Base-by-base conservation (phyloP, 192 early-diverging fungal species). In the Umbelopsis ramanniana region DNA sequence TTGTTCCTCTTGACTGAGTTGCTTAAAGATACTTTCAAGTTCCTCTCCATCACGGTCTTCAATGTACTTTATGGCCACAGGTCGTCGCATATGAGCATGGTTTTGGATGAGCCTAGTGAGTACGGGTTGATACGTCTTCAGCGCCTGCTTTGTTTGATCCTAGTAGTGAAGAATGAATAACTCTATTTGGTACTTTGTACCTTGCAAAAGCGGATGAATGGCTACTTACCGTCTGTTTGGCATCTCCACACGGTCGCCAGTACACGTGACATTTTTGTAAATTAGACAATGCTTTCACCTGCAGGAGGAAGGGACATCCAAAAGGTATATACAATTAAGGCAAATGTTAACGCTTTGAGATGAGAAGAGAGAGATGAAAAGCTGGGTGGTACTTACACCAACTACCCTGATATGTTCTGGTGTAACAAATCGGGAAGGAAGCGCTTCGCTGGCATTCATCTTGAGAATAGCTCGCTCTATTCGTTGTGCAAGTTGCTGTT, bases 51-150 rank as follows among this genome's bases (percentile, higher is more conserved):
- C 48, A 7, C 63, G 71, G 55, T 74, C 77, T 33, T 70, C 54
- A 55, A 74, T 54, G 43, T 74, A 79, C 33, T 79, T 79, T 21
- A 79, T 71, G 17, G 72, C 70, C 14, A 79, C 35, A 14, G 77
- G 77, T 40, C 46, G 40, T 29, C 70, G 54, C 21, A 79, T 50
- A 17, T 72, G 77, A n/a, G 73, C 77, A 71, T 79, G 72, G 15
- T 47, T 26, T 55, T 66, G 46, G 23, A 74, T 63, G 52, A 79
- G 60, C n/a, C 26, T 68, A 2, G 43, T 52, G 12, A 79, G 47
- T 35, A 74, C n/a, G 12, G 29, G 46, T 8, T 53, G 45, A 52
- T 79, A 67, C 4, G 60, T 33, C 19, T 50, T 66, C 35, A 79
- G 14, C 3, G 73, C 73, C n/a, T 63, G 24, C 35, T 63, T 22